These are phyloP conservation scores for Podospora fimiseda DNA, from an alignment of 495 filamentous ascomycete genomes.

Conservation along the genomic window DNA sequence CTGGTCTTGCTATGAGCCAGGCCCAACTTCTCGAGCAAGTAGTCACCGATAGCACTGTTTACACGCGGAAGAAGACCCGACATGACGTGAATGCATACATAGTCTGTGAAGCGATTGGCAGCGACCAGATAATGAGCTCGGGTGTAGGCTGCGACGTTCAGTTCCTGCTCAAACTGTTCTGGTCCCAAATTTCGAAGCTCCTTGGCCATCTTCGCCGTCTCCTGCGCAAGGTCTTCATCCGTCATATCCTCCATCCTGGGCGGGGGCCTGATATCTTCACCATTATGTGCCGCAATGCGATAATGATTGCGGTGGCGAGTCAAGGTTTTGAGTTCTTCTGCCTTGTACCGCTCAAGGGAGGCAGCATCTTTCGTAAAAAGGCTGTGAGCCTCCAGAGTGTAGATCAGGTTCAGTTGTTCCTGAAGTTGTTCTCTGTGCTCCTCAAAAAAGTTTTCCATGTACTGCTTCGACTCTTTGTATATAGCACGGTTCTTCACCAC, in stretches of 20 bases:
- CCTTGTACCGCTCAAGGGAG: conserved; percentile 31
- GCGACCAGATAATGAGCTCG: conserved; percentile 49
- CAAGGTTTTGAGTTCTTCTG: conserved; percentile 28
- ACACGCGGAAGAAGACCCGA: conserved; percentile 38
- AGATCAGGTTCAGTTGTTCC: conserved; percentile 26
- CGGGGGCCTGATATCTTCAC: conserved; percentile 18
- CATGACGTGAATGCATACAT: conserved; percentile 40
- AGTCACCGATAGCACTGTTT: conserved; percentile 23
- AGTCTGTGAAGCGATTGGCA: conserved; percentile 44
- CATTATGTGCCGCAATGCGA: conserved; percentile 21
- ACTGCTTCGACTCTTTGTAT: conserved; percentile 29
- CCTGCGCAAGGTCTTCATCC: conserved; percentile 31
- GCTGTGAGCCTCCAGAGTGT: conserved; percentile 33
- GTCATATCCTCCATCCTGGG: conserved; percentile 36
- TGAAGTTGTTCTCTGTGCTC: conserved; percentile 20
- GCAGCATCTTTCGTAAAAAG: conserved; percentile 39
- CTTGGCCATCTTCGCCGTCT: conserved; percentile 17
- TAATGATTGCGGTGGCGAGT: conserved; percentile 32
- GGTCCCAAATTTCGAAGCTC: conserved; percentile 32
- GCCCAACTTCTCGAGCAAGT: conserved; percentile 37
- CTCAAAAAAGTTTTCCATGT: conserved; percentile 32
- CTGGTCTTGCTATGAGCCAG: conserved; percentile 20
- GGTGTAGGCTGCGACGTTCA: conserved; percentile 44
- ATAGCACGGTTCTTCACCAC: conserved; percentile 34
- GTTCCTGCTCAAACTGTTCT: conserved; percentile 42